phyloP scores from a whole-genome alignment of 139 green algal genomes.

The Desmodesmus armatus region DNA sequence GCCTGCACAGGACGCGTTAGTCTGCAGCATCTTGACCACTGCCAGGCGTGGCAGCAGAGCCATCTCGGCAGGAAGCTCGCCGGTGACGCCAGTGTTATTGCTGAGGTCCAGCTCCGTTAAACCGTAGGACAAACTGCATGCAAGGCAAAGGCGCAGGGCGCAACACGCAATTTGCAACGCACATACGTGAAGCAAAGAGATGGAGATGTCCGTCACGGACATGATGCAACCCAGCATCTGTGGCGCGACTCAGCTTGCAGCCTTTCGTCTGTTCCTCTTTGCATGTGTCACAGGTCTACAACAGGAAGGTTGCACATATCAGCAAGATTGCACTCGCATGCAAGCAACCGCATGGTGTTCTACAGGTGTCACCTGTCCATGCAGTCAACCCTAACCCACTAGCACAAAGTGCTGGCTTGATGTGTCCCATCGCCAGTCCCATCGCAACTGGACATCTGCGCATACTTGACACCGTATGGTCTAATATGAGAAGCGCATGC shows the following conservation, averaged over 20 bases:
- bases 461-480: too few relatives aligned
- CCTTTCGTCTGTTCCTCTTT: neutral
- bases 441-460: too few relatives aligned
- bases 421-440: too few relatives aligned
- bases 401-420: too few relatives aligned
- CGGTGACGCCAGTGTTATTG: neutral
- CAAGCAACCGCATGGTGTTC: too few relatives aligned
- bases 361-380: too few relatives aligned
- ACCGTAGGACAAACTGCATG: neutral
- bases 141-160: neutral
- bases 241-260: neutral
- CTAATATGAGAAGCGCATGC: neutral
- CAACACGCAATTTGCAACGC: neutral
- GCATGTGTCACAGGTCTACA: neutral
- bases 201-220: neutral
- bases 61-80: neutral
- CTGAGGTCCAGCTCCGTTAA: neutral
- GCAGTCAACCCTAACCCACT: too few relatives aligned
- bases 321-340: too few relatives aligned
- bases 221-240: neutral
- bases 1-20: neutral
- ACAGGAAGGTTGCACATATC: neutral
- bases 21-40: neutral
- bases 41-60: neutral
- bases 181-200: too few relatives aligned